phyloP scores from a whole-genome alignment of 352 stramenopile genomes.

The Phytophthora sojae region DNA sequence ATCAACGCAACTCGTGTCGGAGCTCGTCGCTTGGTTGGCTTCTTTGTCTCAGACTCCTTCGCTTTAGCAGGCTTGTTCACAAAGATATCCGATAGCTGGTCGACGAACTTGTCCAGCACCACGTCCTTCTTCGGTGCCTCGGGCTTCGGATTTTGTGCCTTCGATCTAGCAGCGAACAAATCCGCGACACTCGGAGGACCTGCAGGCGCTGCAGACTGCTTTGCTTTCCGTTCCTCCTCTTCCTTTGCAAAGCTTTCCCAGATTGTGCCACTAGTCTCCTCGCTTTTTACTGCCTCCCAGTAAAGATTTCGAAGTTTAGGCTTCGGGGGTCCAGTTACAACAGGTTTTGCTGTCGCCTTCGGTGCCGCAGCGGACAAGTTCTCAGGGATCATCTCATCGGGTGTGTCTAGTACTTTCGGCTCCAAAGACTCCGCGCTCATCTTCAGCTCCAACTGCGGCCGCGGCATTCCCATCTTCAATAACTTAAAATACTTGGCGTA shows the following conservation, averaged over 20 bases:
- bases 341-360: conserved; percentile 39
- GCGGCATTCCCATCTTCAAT: conserved; percentile 95
- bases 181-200: conserved; percentile 42
- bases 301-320: conserved; percentile 87
- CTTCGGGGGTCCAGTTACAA: conserved; percentile 62
- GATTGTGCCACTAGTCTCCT: conserved; percentile 70
- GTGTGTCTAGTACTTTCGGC: conserved; percentile 87
- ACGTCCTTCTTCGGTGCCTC: conserved; percentile 45
- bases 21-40: conserved; percentile 69
- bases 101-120: conserved; percentile 72
- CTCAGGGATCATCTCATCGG: conserved; percentile 74
- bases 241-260: conserved; percentile 73
- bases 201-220: conserved; percentile 11
- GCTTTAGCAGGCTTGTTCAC: conserved; percentile 80
- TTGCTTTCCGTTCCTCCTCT: conserved; percentile 30
- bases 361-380: conserved; percentile 31
- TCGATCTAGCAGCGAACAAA: conserved; percentile 47
- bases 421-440: conserved; percentile 94
- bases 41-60: conserved; percentile 55
- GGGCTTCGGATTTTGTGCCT: conserved; percentile 20
- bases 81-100: conserved; percentile 77
- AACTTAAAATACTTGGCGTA: conserved; percentile 97
- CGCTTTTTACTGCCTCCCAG: conserved; percentile 78
- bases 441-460: conserved; percentile 92
- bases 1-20: conserved; percentile 82